Evolutionary conservation across 345 rosid species (phyloP).

Genomic region (Sisymbrium irio): DNA sequence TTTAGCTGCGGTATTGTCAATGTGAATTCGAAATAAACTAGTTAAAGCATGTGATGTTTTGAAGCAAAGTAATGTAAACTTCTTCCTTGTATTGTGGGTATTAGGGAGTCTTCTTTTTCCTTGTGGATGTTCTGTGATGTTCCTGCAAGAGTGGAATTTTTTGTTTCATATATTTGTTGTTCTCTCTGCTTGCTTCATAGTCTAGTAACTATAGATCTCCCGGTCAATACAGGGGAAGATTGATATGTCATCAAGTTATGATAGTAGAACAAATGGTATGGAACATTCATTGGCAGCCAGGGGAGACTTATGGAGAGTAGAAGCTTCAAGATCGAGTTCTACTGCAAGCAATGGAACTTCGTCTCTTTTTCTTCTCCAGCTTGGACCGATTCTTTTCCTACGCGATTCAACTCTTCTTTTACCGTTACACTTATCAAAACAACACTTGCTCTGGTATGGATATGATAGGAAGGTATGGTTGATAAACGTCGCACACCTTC

Average conservation of each 20-base stretch:
- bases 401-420: slow-evolving; percentile 88
- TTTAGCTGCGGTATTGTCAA: neutral
- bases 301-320: slow-evolving; percentile 92
- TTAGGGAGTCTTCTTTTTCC: neutral
- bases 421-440: slow-evolving; percentile 89
- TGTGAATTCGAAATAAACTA: neutral
- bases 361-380: slow-evolving; percentile 87
- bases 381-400: slow-evolving; percentile 86
- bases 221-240: slow-evolving; percentile 49
- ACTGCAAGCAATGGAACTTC: slow-evolving; percentile 61
- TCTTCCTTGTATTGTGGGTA: neutral
- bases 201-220: neutral
- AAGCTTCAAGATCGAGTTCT: slow-evolving; percentile 70
- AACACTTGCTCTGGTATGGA: slow-evolving; percentile 98
- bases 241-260: slow-evolving; percentile 74
- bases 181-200: neutral
- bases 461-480: slow-evolving; percentile 85
- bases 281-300: slow-evolving; percentile 80
- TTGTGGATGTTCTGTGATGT: neutral
- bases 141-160: neutral
- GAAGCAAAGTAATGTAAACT: neutral
- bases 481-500: neutral
- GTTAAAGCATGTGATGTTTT: neutral
- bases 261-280: slow-evolving; percentile 64
- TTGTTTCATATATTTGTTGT: neutral